Percentiles rank a stretch among this genome's conserved stretches.
Evolutionary conservation across 129 eudicot genomes (phyloP).

Genomic region (Cynara cardunculus): DNA sequence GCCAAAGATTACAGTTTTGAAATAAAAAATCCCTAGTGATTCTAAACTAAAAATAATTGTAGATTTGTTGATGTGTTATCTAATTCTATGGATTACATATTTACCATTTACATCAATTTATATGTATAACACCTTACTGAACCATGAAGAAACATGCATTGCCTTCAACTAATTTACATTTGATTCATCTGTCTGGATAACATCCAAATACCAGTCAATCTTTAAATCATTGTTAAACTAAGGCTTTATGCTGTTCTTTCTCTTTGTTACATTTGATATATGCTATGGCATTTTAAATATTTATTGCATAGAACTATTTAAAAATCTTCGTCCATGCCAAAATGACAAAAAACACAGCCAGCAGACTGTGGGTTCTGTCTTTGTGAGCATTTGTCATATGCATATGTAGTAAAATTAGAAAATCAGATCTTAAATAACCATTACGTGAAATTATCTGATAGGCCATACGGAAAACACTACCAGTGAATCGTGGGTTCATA

Average conservation of each 20-base stretch:
- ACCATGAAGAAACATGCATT: not conserved
- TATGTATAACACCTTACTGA: not conserved
- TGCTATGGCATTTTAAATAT: too few species aligned
- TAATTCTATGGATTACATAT: not conserved
- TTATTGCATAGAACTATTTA: too few species aligned
- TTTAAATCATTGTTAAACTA: too few species aligned
- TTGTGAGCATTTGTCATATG: not conserved
- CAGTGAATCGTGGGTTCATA: slow-evolving; percentile 60
- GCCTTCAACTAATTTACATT: not conserved
- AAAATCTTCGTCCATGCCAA: not conserved
- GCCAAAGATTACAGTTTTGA: not conserved
- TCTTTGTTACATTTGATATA: not conserved
- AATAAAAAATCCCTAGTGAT: not conserved
- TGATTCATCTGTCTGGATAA: not conserved
- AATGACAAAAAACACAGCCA: not conserved
- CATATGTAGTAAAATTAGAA: not conserved
- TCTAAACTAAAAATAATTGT: not conserved
- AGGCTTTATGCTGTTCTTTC: too few species aligned
- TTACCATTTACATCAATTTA: not conserved
- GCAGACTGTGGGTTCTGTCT: not conserved
- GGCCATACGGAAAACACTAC: slow-evolving; percentile 47
- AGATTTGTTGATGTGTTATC: not conserved
- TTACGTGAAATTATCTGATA: slow-evolving; percentile 16
- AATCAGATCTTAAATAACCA: not conserved
- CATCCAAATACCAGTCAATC: too few species aligned